Evolutionary conservation across 2,329 filamentous ascomycete genomes (phyloP), one percentile per base, ranked within the genome.

Genomic region (Diaporthe sp.): DNA sequence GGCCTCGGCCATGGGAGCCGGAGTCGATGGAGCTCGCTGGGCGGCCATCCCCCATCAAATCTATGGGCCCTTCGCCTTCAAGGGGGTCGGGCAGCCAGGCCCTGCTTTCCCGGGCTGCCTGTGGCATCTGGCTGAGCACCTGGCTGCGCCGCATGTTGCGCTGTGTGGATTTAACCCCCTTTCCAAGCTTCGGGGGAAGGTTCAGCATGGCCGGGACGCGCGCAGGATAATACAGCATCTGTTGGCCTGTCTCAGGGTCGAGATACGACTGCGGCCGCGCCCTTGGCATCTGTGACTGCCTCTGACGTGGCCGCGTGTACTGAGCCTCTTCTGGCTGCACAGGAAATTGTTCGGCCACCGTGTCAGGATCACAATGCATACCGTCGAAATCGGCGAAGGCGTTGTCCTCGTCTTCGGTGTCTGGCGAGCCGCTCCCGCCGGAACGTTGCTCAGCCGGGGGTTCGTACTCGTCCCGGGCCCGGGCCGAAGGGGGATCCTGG

Each of bases 171-270:
- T 93, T 90, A 12, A 93, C 91, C 70, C 92, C 89, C 79, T 92
- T 94, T 1, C 96, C 97, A 68, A 98, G 86, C 79, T 95, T 94
- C 58, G 95, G 95, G 0, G 97, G 97, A 17, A 99, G 86, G 79
- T 98, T 98, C 74, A 99, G 89, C 92, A 97, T 96, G 76, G 94
- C 92, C 4, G 97, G 97, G 3, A 99, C 97, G 1, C 95, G 96
- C 4, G 97, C 97, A 19, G 97, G 97, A 82, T 99, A 99, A 84
- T 93, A 98, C 13, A 98, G 91, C 94, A 98, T 98, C 78, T 92
- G 88, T 77, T 96, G 91, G 6, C 91, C 93, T 1, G 92, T 92
- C 35, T 88, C 86, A 2, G 91, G 90, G 80, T 92, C 88, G 79
- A 90, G 84, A 81, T 92, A 92, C 1, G 91, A 91, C 76, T 89